Conservation (phyloP, 177 flowering plant species). For the Telopea speciosissima region DNA sequence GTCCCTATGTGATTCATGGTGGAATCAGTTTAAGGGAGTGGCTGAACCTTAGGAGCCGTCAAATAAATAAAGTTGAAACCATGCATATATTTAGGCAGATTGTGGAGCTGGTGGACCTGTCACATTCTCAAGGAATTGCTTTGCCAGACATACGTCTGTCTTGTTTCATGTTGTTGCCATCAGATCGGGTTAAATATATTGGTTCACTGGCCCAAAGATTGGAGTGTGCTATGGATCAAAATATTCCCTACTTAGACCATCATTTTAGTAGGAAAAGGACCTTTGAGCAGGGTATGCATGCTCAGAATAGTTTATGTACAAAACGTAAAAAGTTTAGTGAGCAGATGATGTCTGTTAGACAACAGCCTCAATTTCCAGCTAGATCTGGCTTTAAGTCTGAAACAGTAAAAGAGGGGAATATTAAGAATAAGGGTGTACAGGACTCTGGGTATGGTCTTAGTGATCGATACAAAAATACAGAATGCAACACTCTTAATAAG, state of each 20-base stretch:
- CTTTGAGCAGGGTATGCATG: slow-evolving; percentile 19
- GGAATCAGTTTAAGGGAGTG: slow-evolving; percentile 65
- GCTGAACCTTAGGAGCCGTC: slow-evolving; percentile 38
- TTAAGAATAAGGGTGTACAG: slow-evolving; percentile 13
- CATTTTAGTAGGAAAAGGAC: slow-evolving; percentile 33
- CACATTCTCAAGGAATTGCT: slow-evolving; percentile 57
- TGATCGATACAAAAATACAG: slow-evolving; percentile 15
- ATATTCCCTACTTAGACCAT: slow-evolving; percentile 15
- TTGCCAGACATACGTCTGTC: slow-evolving; percentile 65
- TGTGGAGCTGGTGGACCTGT: slow-evolving; percentile 53
- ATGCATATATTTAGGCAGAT: slow-evolving; percentile 66
- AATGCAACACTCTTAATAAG: slow-evolving; percentile 17
- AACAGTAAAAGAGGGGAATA: slow-evolving; percentile 15
- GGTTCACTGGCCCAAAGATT: slow-evolving; percentile 32
- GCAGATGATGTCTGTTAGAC: slow-evolving; percentile 14
- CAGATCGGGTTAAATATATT: slow-evolving; percentile 46
- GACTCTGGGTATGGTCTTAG: slow-evolving; percentile 15
- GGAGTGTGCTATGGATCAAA: slow-evolving; percentile 22
- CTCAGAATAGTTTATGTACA: slow-evolving; percentile 12
- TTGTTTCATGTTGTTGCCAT: slow-evolving; percentile 51
- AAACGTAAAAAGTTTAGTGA: slow-evolving; percentile 50
- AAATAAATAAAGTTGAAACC: slow-evolving; percentile 45
- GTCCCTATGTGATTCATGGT: slow-evolving; percentile 19
- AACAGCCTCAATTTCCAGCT: slow-evolving; percentile 31
- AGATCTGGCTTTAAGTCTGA: slow-evolving; percentile 26